Evolutionary conservation across 139 green algal species (phyloP), one percentile per base, ranked within the genome.

Genomic region (Nannochloris sp.): DNA sequence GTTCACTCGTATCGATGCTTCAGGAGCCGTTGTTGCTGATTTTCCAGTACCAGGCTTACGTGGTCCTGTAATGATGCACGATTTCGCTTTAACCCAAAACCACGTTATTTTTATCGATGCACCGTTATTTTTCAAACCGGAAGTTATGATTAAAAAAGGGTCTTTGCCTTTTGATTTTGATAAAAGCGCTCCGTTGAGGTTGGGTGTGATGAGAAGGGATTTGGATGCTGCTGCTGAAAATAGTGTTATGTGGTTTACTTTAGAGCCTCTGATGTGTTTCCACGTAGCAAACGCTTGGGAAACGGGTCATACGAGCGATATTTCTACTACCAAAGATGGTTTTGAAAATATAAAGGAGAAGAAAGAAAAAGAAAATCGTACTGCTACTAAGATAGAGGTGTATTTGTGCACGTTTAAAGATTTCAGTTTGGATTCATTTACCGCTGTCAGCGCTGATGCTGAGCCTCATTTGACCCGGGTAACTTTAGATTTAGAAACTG

Each of bases 21-120:
- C 68, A 12, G 81, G 78, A 15, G 35, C 53, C 3, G 44, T 82
- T 37, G 31, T 25, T 23, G 19, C 24, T 19, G 63, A 74, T 27
- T 55, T 62, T 31, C 39, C 48, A 0, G 59, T 85, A 6, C 24
- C 39, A 9, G 57, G 25, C 2, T 23, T 79, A 23, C 48, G 42
- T 9, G 54, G 66, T 25, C 63, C 70, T 7, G 54, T 79, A 33
- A 87, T 91, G 88, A 90, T 91, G 83, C 88, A 95, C 57, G 87
- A 95, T 71, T 85, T 88, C 60, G 85, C 68, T 0, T 76, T 89
- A 35, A 93, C 85, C 1, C 12, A 85, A 60, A 71, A 75, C 56
- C 82, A 90, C 57, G 46, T 72, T 4, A 64, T 95, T 23, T 70
- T 95, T 15, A 19, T 95, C 47, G 83, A 95, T 70, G 47, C 80